A percentile compares a stretch with the other conserved stretches of the same genome.
These are phyloP conservation scores for Chaetomiaceae sp. DNA, from an alignment of 2,329 filamentous ascomycete species.

Conservation along the genomic window DNA sequence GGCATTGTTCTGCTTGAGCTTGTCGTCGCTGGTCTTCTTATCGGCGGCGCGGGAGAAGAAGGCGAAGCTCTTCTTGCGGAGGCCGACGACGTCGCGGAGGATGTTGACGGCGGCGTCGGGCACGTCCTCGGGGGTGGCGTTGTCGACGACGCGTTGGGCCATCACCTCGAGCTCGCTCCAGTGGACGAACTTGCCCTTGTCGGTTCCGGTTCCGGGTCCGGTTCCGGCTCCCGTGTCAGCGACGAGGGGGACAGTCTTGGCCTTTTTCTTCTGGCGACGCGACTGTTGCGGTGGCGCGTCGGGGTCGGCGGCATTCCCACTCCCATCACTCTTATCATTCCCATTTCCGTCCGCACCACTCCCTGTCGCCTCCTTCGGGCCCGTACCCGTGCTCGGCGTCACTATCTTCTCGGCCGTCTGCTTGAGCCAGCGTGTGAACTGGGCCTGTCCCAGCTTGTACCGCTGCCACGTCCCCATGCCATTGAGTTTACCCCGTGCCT, in stretches of 20 bases:
- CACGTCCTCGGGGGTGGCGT: constrained; percentile 25
- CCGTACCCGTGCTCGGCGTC: not conserved
- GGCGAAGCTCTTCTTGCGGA: constrained; percentile 28
- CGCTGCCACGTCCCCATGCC: constrained; percentile 16
- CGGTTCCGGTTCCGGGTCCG: not conserved
- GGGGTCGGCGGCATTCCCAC: too few relatives aligned
- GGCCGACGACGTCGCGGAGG: constrained; percentile 27
- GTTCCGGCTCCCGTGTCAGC: not conserved
- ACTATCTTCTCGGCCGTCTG: constrained; percentile 19
- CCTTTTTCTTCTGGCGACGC: constrained; percentile 18
- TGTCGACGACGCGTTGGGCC: constrained; percentile 22
- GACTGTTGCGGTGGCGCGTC: constrained; percentile 1
- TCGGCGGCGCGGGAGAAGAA: constrained; percentile 23
- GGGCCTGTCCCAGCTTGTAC: constrained; percentile 19
- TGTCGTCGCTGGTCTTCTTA: constrained; percentile 19
- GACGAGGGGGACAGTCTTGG: not conserved
- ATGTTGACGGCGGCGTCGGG: constrained; percentile 26
- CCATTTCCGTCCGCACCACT: not conserved
- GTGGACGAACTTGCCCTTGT: constrained; percentile 16
- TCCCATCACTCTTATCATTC: too few relatives aligned
- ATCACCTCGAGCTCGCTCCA: constrained; percentile 23
- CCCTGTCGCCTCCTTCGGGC: not conserved
- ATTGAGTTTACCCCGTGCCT: not conserved
- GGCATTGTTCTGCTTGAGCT: constrained; percentile 23
- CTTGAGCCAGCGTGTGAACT: constrained; percentile 20